A percentile compares a stretch with the other conserved stretches of the same genome.
phyloP scores from a whole-genome alignment of 257 asterid genomes.

The Solanum verrucosum region DNA sequence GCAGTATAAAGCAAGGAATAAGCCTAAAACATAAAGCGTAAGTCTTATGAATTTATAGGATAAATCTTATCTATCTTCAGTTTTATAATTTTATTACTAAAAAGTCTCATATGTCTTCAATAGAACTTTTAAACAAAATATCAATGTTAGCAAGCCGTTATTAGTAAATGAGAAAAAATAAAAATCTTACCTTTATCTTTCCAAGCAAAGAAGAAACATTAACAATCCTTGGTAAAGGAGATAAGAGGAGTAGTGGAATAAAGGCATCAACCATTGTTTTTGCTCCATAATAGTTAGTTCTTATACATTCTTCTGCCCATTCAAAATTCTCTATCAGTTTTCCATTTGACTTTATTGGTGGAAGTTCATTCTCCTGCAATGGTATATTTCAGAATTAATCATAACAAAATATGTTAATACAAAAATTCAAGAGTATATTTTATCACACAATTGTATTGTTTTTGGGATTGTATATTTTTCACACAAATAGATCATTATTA shows the following conservation, averaged over 20 bases:
- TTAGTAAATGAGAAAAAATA: background rate
- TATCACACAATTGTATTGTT: background rate
- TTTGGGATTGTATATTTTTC: background rate
- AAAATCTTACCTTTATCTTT: slow-evolving; percentile 1
- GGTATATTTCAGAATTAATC: background rate
- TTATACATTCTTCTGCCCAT: slow-evolving; percentile 9
- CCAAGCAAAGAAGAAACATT: slow-evolving; percentile 17
- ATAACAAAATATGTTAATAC: background rate
- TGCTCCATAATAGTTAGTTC: slow-evolving; percentile 13
- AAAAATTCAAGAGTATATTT: background rate
- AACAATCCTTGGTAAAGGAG: slow-evolving; percentile 16
- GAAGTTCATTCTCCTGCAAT: slow-evolving; percentile 6
- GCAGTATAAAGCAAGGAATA: background rate
- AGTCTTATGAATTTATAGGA: too few relatives aligned
- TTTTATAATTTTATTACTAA: too few relatives aligned
- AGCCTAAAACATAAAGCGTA: background rate
- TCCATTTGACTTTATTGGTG: background rate
- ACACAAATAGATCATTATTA: background rate
- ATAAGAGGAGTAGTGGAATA: slow-evolving; percentile 12
- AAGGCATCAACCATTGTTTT: slow-evolving; percentile 16
- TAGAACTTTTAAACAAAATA: background rate
- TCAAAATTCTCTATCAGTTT: slow-evolving; percentile 8
- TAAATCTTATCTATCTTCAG: too few relatives aligned
- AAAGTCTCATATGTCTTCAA: too few relatives aligned
- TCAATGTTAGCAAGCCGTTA: background rate